Evolutionary conservation across 2,329 filamentous ascomycete species (phyloP).

Genomic region (Arachnomyces sp.): DNA sequence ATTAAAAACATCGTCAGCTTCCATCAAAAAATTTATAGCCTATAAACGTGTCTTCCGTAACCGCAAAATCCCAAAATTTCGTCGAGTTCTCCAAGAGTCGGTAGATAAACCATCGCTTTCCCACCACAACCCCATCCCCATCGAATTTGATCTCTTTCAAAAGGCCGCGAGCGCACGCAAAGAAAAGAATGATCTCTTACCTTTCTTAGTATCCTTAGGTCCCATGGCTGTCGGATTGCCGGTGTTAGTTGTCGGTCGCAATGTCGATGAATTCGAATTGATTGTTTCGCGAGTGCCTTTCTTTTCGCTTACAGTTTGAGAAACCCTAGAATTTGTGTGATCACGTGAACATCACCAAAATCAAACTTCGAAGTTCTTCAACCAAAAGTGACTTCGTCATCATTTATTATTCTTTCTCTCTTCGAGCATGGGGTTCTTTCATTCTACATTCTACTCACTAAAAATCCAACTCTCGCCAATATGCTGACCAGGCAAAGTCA

Average conservation of each 20-base stretch:
- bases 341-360: conserved; percentile 8
- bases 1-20: conserved; percentile 21
- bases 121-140: conserved; percentile 15
- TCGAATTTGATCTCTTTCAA: conserved; percentile 7
- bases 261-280: conserved; percentile 31
- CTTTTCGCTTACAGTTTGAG: conserved; percentile 15
- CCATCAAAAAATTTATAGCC: conserved; percentile 8
- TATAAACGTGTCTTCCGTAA: background rate
- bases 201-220: conserved; percentile 42
- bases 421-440: too few species aligned
- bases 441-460: too few species aligned
- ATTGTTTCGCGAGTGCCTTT: conserved; percentile 12
- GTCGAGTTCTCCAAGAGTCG: conserved; percentile 2
- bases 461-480: too few species aligned
- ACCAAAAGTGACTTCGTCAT: too few species aligned
- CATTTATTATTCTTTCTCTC: too few species aligned
- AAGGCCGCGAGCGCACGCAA: conserved; percentile 34
- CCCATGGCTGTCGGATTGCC: conserved; percentile 41
- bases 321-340: conserved; percentile 14
- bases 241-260: conserved; percentile 37
- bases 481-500: too few species aligned
- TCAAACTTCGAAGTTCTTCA: too few species aligned
- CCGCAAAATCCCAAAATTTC: too few species aligned
- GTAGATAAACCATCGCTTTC: background rate
- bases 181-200: conserved; percentile 23